Percentiles rank a stretch among this genome's conserved stretches.
Conservation (phyloP, 1,284 basidiomycete genomes). For the Tilletia walkeri region DNA sequence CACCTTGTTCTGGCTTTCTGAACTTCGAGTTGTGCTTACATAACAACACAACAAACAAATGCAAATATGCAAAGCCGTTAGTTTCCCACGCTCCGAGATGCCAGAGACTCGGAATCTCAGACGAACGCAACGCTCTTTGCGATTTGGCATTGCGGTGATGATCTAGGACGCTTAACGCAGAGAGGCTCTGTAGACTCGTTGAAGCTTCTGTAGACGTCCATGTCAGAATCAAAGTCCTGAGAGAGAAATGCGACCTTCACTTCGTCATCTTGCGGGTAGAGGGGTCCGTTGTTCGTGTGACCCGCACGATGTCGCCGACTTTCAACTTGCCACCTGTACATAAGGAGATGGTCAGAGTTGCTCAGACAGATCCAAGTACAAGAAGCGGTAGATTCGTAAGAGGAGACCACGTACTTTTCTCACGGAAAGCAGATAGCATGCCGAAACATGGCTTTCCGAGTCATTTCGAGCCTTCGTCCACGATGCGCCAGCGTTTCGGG, state of each 20-base stretch:
- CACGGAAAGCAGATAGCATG: constrained; percentile 34
- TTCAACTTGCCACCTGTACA: constrained; percentile 26
- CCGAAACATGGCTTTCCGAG: constrained; percentile 48
- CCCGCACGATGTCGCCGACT: constrained; percentile 35
- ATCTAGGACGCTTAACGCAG: no score
- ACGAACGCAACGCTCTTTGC: no score
- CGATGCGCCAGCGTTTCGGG: constrained; percentile 41
- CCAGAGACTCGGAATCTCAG: no score
- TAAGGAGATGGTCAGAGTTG: background rate
- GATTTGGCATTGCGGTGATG: no score
- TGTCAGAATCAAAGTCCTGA: no score
- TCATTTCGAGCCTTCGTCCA: constrained; percentile 28
- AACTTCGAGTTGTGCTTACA: no score
- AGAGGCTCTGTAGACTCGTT: no score
- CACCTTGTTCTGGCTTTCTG: no score
- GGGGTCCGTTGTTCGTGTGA: constrained; percentile 38
- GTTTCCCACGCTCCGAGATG: no score
- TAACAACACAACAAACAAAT: no score
- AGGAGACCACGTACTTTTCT: constrained; percentile 20
- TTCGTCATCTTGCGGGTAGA: constrained; percentile 20
- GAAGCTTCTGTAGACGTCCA: no score
- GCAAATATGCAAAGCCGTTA: no score
- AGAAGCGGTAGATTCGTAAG: background rate
- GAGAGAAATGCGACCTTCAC: background rate
- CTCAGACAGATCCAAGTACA: background rate